Base-by-base conservation (phyloP, 805 yeast species). In the Sungouiozyma ichnusensis region DNA sequence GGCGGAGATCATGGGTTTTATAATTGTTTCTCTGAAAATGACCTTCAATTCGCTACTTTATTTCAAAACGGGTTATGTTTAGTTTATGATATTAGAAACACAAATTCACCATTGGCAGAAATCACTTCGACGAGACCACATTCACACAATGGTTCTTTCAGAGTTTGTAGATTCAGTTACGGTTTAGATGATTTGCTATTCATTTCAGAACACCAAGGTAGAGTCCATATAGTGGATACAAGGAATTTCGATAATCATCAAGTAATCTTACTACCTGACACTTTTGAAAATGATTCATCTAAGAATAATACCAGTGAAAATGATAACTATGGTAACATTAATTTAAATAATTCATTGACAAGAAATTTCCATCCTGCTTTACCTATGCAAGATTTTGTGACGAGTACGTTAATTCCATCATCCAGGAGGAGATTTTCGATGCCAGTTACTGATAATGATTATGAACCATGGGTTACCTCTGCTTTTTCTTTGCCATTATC, bases 21-120 rank as follows among this genome's bases (percentile, higher is more conserved):
- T 4, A 77, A 85, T 0, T 74, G 82, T 20, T 87, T 80, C 64
- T 79, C 81, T 45, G 73, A 80, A n/a, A 79, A 85, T 36, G 94
- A 90, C 16, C 51, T 69, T 40, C 71, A 77, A 47, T 82, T 88
- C 57, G 79, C 92, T 1, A 77, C 84, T 0, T 79, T 87, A 18
- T 86, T 86, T 58, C 95, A 88, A 62, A 87, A 84, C 55, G 97
- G 97, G 5, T 65, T 76, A 16, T 79, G 90, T 45, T 67, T 79
- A 47, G 63, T 88, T 7, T 88, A 79, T 57, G 97, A 88, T 60
- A 58, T 83, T 6, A 67, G 97, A 48, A 79, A 79, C 46, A 57
- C 77, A 41, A 52, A 62, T 1, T 50, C 58, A 7, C 85, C 86
- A 4, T 45, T 81, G 14, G 68, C 71, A 41, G 72, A 70, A 44